Conservation (phyloP, 75 land plant genomes). For the Chamaecyparis obtusa region DNA sequence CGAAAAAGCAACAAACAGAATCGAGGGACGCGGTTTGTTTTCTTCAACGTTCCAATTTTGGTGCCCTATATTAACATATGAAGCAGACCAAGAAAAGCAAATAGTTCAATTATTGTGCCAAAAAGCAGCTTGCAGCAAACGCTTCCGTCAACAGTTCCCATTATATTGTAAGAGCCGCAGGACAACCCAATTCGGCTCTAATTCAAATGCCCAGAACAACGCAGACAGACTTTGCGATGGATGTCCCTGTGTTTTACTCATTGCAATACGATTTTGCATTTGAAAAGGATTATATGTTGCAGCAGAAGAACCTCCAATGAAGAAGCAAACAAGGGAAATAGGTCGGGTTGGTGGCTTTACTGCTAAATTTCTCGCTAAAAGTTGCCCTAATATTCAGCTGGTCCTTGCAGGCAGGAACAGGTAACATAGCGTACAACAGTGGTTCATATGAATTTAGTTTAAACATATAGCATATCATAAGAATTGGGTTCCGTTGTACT, state of each 20-base stretch:
- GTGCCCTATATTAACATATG: no score
- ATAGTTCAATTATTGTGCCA: no score
- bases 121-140: no score
- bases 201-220: neutral
- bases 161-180: neutral
- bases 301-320: neutral
- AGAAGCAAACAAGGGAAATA: neutral
- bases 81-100: no score
- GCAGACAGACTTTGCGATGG: neutral
- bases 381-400: slow-evolving; percentile 60
- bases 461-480: no score
- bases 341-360: slow-evolving; percentile 91
- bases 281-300: neutral
- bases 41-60: no score
- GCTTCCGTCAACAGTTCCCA: no score
- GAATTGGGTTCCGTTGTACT: no score
- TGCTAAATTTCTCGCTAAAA: slow-evolving; percentile 64
- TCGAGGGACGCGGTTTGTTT: no score
- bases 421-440: slow-evolving; percentile 13
- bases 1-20: no score
- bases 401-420: slow-evolving; percentile 80
- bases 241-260: neutral
- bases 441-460: neutral
- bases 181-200: neutral
- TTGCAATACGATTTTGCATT: neutral